Base-by-base conservation (phyloP, 2,329 filamentous ascomycete species). In the Ambrosiella beaveri region DNA sequence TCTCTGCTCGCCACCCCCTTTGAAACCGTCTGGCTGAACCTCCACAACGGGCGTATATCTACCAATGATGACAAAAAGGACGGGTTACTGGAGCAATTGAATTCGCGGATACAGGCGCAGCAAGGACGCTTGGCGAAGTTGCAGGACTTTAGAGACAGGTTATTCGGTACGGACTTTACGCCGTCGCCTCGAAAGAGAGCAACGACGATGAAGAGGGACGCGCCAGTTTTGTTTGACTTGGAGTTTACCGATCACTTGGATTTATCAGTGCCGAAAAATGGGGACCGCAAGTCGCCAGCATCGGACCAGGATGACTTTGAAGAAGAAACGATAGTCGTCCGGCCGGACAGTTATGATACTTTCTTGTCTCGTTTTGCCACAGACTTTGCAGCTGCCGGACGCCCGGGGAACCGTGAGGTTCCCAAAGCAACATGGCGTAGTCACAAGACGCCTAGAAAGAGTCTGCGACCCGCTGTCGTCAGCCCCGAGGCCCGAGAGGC, bases 51-150 rank as follows among this genome's bases (percentile, higher is more conserved):
- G 7, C 71, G 74, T 59, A 67, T 82, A 57, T 67, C 73, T 13
- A 75, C 85, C 63, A 68, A 85, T 7, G 78, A 83, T 58, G 73
- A 74, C 11, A 68, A 70, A 7, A 19, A 69, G 67, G 15, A 66
- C 6, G 79, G 81, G 0, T 69, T 89, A 1, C 65, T 95, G 17
- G 77, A 86, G 61, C 82, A 89, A 65, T 71, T 96, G 4, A 84
- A 91, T 57, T 69, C 70, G 17, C 78, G 87, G 12, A 79, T 93
- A 0, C 72, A 74, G 49, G 72, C 77, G 6, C 88, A 95, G 64
- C 77, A 78, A 57, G 75, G 77, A 50, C 79, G 88, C 44, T 68
- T 95, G 36, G 75, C 79, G 56, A 82, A 77, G 67, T 95, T 88
- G 89, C 77, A 84, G 63, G 74, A 73, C n/a, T 88, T 88, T 61